Evolutionary conservation across 2,329 filamentous ascomycete species (phyloP), one percentile per base, ranked within the genome.

Genomic region (Macrophomina tecta): DNA sequence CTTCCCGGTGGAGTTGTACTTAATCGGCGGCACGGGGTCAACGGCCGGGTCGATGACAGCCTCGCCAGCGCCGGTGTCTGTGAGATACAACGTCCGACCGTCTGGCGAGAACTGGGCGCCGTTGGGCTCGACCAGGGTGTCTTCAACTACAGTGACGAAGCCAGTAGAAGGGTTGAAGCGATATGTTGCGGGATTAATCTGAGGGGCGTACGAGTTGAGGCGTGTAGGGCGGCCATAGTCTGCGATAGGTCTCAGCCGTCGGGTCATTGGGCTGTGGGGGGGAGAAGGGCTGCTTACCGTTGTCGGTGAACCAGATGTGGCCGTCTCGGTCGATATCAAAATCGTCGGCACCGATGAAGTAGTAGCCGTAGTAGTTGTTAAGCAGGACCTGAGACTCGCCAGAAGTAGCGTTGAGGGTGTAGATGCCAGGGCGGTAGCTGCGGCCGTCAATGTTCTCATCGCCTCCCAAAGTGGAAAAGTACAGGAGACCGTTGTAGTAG

Each of bases 91-190:
- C 1, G 55, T 66, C 7, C 16, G 36, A 30, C 38, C 38, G 53
- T 66, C 64, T n/a, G 53, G 52, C 6, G 64, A 34, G 53, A 66
- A 61, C n/a, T 40, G 52, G 12, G 56, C 42, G 42, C 60, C 64
- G 42, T 66, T 66, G 23, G 64, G 64, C 36, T 65, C 46, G 28
- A 5, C 5, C 3, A 65, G 63, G 0, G 48, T 45, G 49, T 45
- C 51, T 4, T 65, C 63, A 5, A 48, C 63, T 5, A 65, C 30
- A 3, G 18, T 34, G 4, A 65, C 48, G 12, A 45, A n/a, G 23
- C 51, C 51, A 0, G 38, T 65, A 12, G 80, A 83, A 70, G 80
- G 83, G 23, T 82, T 85, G 76, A 86, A 86, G 69, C 85, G 84
- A 5, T 78, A 77, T 36, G 80, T 79, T 65, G 55, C 55, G 2